These are phyloP conservation scores for Hortaea sp. DNA, from an alignment of 2,329 filamentous ascomycete species.

Conservation along the genomic window DNA sequence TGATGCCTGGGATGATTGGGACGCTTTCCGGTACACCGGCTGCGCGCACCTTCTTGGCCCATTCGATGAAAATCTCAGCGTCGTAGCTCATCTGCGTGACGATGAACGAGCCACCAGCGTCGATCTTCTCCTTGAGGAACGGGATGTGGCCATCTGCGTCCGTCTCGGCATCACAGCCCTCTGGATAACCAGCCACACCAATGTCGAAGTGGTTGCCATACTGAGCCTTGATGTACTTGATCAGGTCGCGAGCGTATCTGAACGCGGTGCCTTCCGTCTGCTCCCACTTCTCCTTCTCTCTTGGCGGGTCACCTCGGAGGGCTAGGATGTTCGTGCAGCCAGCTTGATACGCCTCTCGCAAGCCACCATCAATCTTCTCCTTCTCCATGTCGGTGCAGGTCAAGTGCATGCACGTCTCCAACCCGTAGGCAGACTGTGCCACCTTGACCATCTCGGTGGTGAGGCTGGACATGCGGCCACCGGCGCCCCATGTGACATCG, in stretches of 20 bases:
- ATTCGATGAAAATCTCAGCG: constrained; percentile 84
- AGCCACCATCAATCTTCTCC: constrained; percentile 80
- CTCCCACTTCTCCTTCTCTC: constrained; percentile 90
- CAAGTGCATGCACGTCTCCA: constrained; percentile 98
- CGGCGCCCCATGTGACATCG: constrained; percentile 97
- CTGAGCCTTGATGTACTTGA: constrained; percentile 66
- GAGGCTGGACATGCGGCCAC: constrained; percentile 78
- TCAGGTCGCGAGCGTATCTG: constrained; percentile 83
- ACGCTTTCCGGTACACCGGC: constrained; percentile 62
- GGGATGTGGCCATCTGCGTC: constrained; percentile 76
- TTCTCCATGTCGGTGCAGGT: constrained; percentile 97
- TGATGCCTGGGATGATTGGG: constrained; percentile 77
- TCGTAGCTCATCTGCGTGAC: constrained; percentile 99
- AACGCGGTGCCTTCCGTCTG: constrained; percentile 71
- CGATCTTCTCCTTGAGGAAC: constrained; percentile 94
- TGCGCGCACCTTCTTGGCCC: constrained; percentile 77
- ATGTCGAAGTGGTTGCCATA: constrained; percentile 94
- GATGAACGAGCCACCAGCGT: constrained; percentile 85
- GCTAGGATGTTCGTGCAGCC: constrained; percentile 97
- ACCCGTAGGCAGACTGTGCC: constrained; percentile 85
- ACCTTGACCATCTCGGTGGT: constrained; percentile 97
- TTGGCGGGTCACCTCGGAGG: constrained; percentile 81
- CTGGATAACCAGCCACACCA: constrained; percentile 91
- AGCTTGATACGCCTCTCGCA: constrained; percentile 80
- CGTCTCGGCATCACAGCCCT: constrained; percentile 88